Conservation (phyloP, 495 filamentous ascomycete genomes). For the Neurospora sp. region DNA sequence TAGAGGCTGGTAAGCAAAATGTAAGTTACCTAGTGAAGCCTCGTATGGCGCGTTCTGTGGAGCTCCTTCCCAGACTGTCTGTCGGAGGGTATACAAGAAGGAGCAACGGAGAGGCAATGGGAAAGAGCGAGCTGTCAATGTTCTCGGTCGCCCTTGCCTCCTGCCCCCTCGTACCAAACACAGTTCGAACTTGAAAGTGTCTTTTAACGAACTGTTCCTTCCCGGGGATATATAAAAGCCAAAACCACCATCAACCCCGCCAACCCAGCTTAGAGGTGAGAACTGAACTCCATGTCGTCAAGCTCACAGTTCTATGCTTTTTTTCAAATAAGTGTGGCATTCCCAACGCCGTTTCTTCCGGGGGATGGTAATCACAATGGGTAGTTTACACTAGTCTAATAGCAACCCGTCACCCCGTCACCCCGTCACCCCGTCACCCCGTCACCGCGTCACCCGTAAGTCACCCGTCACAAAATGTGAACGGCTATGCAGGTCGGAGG, state of each 20-base stretch:
- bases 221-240: background rate
- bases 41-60: background rate
- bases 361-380: background rate
- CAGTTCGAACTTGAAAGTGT: background rate
- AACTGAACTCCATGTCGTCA: background rate
- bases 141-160: background rate
- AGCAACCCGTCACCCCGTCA: background rate
- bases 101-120: background rate
- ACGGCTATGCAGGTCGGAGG: constrained; percentile 20
- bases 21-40: background rate
- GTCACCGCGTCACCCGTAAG: background rate
- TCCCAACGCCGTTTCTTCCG: background rate
- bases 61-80: background rate
- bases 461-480: background rate
- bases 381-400: background rate
- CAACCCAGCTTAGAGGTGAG: background rate
- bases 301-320: background rate
- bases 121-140: background rate
- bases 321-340: background rate
- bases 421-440: no score
- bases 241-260: background rate
- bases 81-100: background rate
- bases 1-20: background rate
- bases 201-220: background rate
- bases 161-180: background rate